A percentile compares a stretch with the other conserved stretches of the same genome.
Evolutionary conservation across 2,329 filamentous ascomycete species (phyloP).

Genomic region (Curvularia sp.): DNA sequence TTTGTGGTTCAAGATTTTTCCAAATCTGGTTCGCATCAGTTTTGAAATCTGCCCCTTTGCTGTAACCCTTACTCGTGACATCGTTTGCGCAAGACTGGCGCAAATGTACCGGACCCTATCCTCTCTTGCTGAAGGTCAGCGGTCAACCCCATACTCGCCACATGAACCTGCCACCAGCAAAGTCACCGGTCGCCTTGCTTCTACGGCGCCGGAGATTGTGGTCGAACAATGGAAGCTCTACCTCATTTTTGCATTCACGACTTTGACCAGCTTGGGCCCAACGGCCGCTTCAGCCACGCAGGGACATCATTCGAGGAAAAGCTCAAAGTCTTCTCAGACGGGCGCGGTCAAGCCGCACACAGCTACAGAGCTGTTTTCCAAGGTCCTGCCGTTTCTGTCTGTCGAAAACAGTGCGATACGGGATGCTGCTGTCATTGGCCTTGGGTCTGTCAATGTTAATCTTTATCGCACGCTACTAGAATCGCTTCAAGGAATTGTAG

Average conservation of each 20-base stretch:
- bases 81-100: constrained; percentile 88
- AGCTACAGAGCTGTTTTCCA: constrained; percentile 87
- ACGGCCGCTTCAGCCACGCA: constrained; percentile 63
- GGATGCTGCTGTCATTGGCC: constrained; percentile 86
- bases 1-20: constrained; percentile 97
- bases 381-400: constrained; percentile 85
- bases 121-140: constrained; percentile 72
- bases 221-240: constrained; percentile 99
- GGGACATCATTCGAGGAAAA: constrained; percentile 80
- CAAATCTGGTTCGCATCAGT: constrained; percentile 88
- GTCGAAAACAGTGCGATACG: constrained; percentile 81
- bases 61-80: constrained; percentile 86
- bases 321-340: constrained; percentile 72
- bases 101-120: constrained; percentile 91
- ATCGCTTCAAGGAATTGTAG: constrained; percentile 85
- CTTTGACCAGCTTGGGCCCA: constrained; percentile 78
- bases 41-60: constrained; percentile 92
- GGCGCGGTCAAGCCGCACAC: constrained; percentile 82
- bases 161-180: constrained; percentile 65
- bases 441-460: constrained; percentile 94
- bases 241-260: constrained; percentile 95
- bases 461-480: constrained; percentile 91
- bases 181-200: constrained; percentile 63
- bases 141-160: constrained; percentile 59
- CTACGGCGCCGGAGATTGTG: constrained; percentile 81